phyloP scores from a whole-genome alignment of 768 basidiomycete species.

The Paxillus involutus region DNA sequence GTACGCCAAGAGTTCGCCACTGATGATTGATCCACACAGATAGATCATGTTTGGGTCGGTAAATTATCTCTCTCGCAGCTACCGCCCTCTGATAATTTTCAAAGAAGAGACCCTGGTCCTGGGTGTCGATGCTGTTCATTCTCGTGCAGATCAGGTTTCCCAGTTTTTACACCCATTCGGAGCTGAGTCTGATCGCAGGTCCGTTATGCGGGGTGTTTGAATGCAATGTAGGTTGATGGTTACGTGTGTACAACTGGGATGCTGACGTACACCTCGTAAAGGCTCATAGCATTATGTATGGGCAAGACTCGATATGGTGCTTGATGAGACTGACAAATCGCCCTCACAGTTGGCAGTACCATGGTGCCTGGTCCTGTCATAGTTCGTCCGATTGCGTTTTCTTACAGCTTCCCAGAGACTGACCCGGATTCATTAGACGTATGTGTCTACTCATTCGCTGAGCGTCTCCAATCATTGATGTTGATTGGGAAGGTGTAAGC shows the following conservation, averaged over 20 bases:
- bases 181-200: neutral
- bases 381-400: conserved; percentile 2
- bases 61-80: neutral
- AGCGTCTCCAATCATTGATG: neutral
- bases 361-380: conserved; percentile 5
- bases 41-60: conserved; percentile 10
- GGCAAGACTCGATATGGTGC: neutral
- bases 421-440: neutral
- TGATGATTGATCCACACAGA: neutral
- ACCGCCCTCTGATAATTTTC: neutral
- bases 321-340: neutral
- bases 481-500: conserved; percentile 10
- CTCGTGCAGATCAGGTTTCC: neutral
- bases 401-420: neutral
- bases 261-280: neutral
- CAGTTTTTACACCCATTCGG: too few relatives aligned
- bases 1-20: neutral
- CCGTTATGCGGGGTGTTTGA: conserved; percentile 5
- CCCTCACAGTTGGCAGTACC: neutral
- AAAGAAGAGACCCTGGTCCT: conserved; percentile 7
- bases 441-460: neutral
- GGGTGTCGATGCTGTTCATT: conserved; percentile 4
- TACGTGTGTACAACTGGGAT: neutral
- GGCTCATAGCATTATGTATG: neutral
- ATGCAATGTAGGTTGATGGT: neutral